Base-by-base conservation (phyloP, 2,329 filamentous ascomycete species). In the Neocatenulostroma microsporum region DNA sequence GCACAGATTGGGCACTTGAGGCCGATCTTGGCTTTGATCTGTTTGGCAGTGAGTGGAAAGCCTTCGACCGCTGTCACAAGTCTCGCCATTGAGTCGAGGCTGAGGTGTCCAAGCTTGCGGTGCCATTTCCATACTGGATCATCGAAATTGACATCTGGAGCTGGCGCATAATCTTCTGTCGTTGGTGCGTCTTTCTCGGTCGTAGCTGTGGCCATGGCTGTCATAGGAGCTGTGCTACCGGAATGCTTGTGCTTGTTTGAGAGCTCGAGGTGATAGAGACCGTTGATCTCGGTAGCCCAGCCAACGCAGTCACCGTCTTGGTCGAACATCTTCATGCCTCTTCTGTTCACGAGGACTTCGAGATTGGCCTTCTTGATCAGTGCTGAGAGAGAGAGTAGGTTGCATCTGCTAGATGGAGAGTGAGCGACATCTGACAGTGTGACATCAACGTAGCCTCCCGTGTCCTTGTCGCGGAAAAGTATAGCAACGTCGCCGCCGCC, bases 91-190 rank as follows among this genome's bases (percentile, higher is more conserved):
- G 11, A 6, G 31, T 24, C 20, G 8, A 34, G 31, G 20, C 31
- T 14, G 19, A 34, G 31, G 21, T 34, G 19, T 8, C 31, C 20
- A 13, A 34, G 31, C 31, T 34, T 34, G 10, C 31, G 9, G 15
- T 34, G 21, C 31, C 21, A 34, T 20, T 23, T 23, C 31, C 19
- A 34, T 6, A 34, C 31, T 11, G 19, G 10, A 15, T 34, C 19
- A 20, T 23, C 14, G 21, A 34, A 34, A 20, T 34, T 29, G 13
- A 29, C n/a, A n/a, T n/a, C n/a, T n/a, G n/a, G n/a, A n/a, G n/a
- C n/a, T n/a, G n/a, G n/a, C n/a, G n/a, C n/a, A n/a, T n/a, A n/a
- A n/a, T n/a, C n/a, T n/a, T n/a, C n/a, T n/a, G n/a, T n/a, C n/a
- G n/a, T n/a, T n/a, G n/a, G n/a, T n/a, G n/a, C n/a, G n/a, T n/a